A percentile compares a stretch with the other conserved stretches of the same genome.
Conservation (phyloP, 2,329 filamentous ascomycete genomes). For the Claviceps sp. region DNA sequence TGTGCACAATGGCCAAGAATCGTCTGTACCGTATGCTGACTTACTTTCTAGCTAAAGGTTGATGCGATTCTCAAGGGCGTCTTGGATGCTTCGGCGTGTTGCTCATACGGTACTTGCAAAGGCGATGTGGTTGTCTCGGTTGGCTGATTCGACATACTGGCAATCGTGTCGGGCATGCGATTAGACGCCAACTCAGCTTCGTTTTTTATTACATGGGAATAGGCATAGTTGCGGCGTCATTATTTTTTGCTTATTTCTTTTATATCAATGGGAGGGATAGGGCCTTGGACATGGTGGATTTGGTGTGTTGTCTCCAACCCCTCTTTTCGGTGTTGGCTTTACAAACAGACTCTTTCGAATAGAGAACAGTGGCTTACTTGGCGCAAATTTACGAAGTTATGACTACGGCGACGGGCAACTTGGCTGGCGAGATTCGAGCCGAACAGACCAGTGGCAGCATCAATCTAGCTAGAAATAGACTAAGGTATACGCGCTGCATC, state of each 20-base stretch:
- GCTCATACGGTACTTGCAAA: constrained; percentile 39
- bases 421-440: neutral
- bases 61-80: constrained; percentile 34
- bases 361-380: neutral
- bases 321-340: neutral
- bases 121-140: constrained; percentile 27
- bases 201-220: neutral
- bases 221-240: neutral
- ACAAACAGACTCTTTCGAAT: neutral
- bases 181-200: neutral
- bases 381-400: neutral
- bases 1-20: neutral
- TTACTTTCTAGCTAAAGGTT: constrained; percentile 15
- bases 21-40: neutral
- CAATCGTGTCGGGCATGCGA: neutral
- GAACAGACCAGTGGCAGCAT: neutral
- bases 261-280: no score
- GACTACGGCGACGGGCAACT: neutral
- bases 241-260: neutral
- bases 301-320: no score
- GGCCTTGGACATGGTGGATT: neutral
- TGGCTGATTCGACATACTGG: constrained; percentile 9
- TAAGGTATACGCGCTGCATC: neutral
- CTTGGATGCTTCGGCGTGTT: constrained; percentile 35
- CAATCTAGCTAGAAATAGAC: neutral